Evolutionary conservation across 257 asterid species (phyloP).

Genomic region (Solanum paucissectum): DNA sequence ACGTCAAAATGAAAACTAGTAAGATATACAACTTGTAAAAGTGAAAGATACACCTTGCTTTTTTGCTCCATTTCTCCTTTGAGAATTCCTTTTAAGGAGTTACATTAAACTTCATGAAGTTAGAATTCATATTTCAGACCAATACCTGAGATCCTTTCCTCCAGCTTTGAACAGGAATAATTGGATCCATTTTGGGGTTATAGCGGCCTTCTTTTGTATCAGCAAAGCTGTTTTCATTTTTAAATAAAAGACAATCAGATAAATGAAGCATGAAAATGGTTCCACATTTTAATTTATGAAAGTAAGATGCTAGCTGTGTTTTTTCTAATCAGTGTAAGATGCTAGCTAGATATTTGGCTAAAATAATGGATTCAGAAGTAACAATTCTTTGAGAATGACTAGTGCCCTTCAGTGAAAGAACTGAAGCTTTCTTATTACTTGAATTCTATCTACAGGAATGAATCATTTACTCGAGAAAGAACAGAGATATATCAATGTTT

Average conservation of each 20-base stretch:
- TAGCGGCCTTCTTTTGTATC: conserved; percentile 87
- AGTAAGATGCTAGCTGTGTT: background rate
- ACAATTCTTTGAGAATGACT: background rate
- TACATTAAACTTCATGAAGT: background rate
- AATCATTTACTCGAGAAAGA: background rate
- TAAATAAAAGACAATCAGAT: background rate
- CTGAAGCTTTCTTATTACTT: background rate
- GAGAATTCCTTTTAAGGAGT: background rate
- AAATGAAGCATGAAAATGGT: background rate
- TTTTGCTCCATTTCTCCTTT: background rate
- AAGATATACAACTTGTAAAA: background rate
- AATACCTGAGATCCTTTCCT: conserved; percentile 98
- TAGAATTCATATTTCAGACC: conserved; percentile 1
- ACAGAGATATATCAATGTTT: conserved; percentile 1
- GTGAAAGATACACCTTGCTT: background rate
- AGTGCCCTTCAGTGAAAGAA: background rate
- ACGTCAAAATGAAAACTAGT: background rate
- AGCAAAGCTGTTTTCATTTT: conserved; percentile 59
- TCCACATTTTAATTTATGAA: background rate
- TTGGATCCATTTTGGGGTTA: conserved; percentile 95
- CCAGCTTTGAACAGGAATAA: conserved; percentile 70
- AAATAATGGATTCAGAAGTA: background rate
- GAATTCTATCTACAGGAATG: background rate
- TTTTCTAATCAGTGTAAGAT: background rate
- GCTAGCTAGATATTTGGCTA: background rate